These are phyloP conservation scores for Penicillium antarcticum DNA, from an alignment of 495 filamentous ascomycete species.

Conservation along the genomic window DNA sequence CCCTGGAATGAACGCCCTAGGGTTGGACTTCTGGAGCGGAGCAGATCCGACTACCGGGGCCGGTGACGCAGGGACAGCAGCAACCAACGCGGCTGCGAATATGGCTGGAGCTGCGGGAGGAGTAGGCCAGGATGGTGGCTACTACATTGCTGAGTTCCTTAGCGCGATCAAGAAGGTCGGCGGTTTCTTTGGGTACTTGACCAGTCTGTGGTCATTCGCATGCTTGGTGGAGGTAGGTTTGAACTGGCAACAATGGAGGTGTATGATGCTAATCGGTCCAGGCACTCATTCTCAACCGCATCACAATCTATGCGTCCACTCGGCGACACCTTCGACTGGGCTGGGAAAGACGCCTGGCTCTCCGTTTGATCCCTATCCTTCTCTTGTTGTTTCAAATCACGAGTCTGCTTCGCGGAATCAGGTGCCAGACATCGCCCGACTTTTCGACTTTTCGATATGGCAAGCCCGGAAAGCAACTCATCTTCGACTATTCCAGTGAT, in stretches of 20 bases:
- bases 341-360: slow-evolving; percentile 65
- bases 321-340: slow-evolving; percentile 68
- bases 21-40: slow-evolving; percentile 25
- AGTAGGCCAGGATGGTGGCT: slow-evolving; percentile 25
- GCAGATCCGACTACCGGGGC: slow-evolving; percentile 13
- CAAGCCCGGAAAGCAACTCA: slow-evolving; percentile 58
- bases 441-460: slow-evolving; percentile 73
- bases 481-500: slow-evolving; percentile 69
- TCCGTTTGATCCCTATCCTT: slow-evolving; percentile 75
- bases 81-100: slow-evolving; percentile 30
- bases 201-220: slow-evolving; percentile 87
- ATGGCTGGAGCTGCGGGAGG: slow-evolving; percentile 27
- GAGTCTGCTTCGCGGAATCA: slow-evolving; percentile 74
- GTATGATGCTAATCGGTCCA: slow-evolving; percentile 21
- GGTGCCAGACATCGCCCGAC: slow-evolving; percentile 84
- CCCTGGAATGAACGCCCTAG: slow-evolving; percentile 26
- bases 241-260: background rate
- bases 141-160: slow-evolving; percentile 36
- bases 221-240: slow-evolving; percentile 69
- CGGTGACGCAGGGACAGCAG: slow-evolving; percentile 22
- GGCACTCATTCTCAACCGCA: slow-evolving; percentile 86
- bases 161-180: slow-evolving; percentile 60
- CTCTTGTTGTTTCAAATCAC: slow-evolving; percentile 68
- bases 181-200: slow-evolving; percentile 86
- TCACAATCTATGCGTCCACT: slow-evolving; percentile 88